phyloP scores from a whole-genome alignment of 192 early-diverging fungal genomes.

The Chytriomyces confervae region DNA sequence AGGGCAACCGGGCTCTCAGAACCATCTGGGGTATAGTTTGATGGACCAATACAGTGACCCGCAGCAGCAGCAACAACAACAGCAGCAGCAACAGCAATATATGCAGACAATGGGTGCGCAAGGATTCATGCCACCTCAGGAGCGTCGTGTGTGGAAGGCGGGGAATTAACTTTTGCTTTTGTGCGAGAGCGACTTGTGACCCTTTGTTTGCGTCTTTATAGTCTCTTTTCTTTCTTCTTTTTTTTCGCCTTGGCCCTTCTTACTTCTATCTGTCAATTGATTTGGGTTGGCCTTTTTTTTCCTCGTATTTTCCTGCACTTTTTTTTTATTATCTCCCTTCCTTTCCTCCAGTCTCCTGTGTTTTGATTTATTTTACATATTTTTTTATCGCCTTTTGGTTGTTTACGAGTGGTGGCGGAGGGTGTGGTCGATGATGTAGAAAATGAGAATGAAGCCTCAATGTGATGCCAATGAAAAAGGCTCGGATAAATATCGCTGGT shows the following conservation, averaged over 20 bases:
- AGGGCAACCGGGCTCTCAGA: neutral
- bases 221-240: neutral
- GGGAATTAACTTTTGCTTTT: constrained; percentile 27
- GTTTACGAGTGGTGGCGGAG: no score
- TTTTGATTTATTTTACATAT: neutral
- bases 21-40: constrained; percentile 1
- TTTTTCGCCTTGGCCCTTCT: neutral
- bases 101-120: constrained; percentile 25
- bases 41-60: constrained; percentile 2
- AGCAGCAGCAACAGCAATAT: constrained; percentile 17
- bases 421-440: no score
- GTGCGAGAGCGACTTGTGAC: neutral
- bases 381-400: no score
- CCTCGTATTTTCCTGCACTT: neutral
- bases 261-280: no score
- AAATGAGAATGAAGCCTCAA: no score
- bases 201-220: neutral
- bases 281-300: no score
- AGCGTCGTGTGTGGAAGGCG: constrained; percentile 50
- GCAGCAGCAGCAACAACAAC: neutral
- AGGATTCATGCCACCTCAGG: constrained; percentile 24
- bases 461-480: no score
- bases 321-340: constrained; percentile 1
- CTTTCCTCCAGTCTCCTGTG: neutral
- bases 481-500: no score